Evolutionary conservation across 495 filamentous ascomycete genomes (phyloP).

Genomic region (Rostrohypoxylon terebratum): DNA sequence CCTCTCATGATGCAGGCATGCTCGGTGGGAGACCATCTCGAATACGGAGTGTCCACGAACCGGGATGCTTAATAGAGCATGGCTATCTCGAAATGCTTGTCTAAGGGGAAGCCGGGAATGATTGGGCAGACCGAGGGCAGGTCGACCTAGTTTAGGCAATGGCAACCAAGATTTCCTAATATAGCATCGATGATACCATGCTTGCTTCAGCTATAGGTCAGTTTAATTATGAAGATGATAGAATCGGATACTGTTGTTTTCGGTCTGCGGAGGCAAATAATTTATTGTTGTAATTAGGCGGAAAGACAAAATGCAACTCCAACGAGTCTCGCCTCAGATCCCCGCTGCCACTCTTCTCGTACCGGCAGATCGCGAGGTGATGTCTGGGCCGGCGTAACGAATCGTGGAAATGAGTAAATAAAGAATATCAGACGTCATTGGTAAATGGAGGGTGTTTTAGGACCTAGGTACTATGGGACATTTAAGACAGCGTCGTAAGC

Average conservation of each 20-base stretch:
- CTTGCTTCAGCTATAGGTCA: conserved; percentile 21
- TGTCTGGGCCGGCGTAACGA: conserved; percentile 8
- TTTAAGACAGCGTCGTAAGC: conserved; percentile 28
- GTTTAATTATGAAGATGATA: conserved; percentile 24
- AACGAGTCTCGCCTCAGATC: conserved; percentile 34
- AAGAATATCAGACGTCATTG: conserved; percentile 16
- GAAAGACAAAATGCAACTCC: conserved; percentile 45
- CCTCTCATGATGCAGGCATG: conserved; percentile 26
- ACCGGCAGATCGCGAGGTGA: conserved; percentile 40
- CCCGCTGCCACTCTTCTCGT: conserved; percentile 34
- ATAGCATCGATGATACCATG: conserved; percentile 40
- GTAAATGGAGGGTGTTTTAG: conserved; percentile 10
- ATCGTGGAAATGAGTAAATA: conserved; percentile 11
- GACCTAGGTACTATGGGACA: conserved; percentile 2
- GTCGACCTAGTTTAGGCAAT: conserved; percentile 41
- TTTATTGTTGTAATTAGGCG: conserved; percentile 51
- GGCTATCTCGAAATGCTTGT: conserved; percentile 25
- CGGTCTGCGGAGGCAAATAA: conserved; percentile 33
- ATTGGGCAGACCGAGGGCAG: conserved; percentile 36
- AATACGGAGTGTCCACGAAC: conserved; percentile 46
- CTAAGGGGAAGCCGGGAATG: conserved; percentile 23
- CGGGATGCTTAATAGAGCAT: conserved; percentile 36
- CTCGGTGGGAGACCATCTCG: conserved; percentile 25
- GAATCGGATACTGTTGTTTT: conserved; percentile 38
- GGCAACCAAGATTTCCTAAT: conserved; percentile 39